phyloP scores from a whole-genome alignment of 352 stramenopile genomes.

The Phytophthora citrophthora region DNA sequence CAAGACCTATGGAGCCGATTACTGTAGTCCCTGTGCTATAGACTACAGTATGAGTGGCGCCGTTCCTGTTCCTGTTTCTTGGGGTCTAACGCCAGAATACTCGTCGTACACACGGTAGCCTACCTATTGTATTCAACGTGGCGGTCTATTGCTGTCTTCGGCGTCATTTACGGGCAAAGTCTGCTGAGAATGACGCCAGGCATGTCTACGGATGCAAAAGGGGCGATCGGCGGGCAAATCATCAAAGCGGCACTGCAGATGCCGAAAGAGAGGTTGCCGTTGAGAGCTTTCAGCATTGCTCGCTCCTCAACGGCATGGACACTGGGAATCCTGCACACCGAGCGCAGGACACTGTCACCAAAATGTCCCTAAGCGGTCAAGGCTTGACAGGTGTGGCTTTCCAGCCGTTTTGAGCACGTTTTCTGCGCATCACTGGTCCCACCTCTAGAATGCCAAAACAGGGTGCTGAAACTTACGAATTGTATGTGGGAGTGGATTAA shows the following conservation, averaged over 20 bases:
- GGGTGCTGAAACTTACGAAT: not conserved
- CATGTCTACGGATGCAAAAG: constrained; percentile 31
- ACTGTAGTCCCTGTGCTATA: no score
- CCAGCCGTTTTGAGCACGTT: constrained; percentile 4
- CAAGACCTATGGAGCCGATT: no score
- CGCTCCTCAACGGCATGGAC: not conserved
- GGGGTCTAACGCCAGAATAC: no score
- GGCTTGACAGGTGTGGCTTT: not conserved
- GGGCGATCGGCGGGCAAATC: constrained; percentile 19
- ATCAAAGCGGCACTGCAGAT: not conserved
- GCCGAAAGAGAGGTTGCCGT: not conserved
- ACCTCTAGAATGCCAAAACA: constrained; percentile 5
- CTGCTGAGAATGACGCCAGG: constrained; percentile 6
- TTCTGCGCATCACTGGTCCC: constrained; percentile 8
- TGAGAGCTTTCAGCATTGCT: not conserved
- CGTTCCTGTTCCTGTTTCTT: no score
- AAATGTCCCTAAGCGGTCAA: not conserved
- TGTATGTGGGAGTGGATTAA: constrained; percentile 8
- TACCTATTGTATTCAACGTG: no score
- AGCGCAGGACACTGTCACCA: not conserved
- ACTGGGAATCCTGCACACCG: not conserved
- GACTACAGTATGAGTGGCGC: no score
- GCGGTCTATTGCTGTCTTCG: no score
- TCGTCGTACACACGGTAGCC: no score
- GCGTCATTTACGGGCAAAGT: not conserved